phyloP scores from a whole-genome alignment of 148 eudicot genomes.

The Gaultheria prostrata region DNA sequence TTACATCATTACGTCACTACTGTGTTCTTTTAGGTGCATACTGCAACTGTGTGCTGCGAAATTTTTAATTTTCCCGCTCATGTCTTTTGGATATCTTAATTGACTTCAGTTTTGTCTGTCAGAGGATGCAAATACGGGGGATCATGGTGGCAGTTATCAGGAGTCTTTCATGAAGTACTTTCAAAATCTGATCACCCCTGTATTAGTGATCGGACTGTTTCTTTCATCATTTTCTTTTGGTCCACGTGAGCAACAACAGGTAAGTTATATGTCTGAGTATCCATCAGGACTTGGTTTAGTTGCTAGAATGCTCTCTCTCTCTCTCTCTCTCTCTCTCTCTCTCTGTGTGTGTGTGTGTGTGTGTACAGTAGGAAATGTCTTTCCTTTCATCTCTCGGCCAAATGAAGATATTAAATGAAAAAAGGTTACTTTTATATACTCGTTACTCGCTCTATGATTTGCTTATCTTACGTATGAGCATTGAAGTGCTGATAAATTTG shows the following conservation, averaged over 20 bases:
- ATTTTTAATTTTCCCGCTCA: not conserved
- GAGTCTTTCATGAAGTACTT: slow-evolving; percentile 59
- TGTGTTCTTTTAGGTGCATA: not conserved
- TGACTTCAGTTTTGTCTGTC: slow-evolving; percentile 5
- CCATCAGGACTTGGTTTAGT: slow-evolving; percentile 9
- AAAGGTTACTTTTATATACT: no score
- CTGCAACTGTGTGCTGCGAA: not conserved
- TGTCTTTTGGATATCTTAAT: not conserved
- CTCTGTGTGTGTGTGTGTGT: not conserved
- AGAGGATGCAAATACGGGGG: slow-evolving; percentile 71
- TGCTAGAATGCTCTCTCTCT: not conserved
- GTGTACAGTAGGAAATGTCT: not conserved
- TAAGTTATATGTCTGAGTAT: slow-evolving; percentile 11
- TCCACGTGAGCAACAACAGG: slow-evolving; percentile 66
- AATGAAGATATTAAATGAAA: no score
- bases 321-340: not conserved
- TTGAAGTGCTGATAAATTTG: no score
- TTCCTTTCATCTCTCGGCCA: not conserved
- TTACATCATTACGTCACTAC: not conserved
- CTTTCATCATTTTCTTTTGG: slow-evolving; percentile 57
- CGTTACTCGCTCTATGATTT: no score
- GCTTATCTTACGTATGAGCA: no score
- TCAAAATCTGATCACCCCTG: slow-evolving; percentile 53
- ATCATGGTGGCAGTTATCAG: slow-evolving; percentile 44
- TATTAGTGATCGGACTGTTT: slow-evolving; percentile 55